A percentile compares a stretch with the other conserved stretches of the same genome.
phyloP scores from a whole-genome alignment of 495 filamentous ascomycete genomes.

The Hyaloscypha hepaticicola region DNA sequence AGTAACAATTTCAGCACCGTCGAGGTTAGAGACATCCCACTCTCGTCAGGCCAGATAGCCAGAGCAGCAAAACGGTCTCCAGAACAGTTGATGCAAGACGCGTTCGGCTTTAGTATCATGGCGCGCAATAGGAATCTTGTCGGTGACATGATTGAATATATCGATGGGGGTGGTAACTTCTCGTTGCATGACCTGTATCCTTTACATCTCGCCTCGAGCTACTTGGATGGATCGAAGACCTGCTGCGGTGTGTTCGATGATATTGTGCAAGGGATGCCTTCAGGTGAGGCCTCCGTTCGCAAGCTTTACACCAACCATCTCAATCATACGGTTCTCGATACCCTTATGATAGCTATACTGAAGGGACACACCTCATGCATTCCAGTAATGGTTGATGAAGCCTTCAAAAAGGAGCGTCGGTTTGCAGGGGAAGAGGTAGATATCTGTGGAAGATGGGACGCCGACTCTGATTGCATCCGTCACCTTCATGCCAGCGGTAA shows the following conservation, averaged over 20 bases:
- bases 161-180: neutral
- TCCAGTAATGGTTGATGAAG: slow-evolving; percentile 43
- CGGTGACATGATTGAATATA: slow-evolving; percentile 9
- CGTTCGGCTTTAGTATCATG: slow-evolving; percentile 45
- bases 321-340: slow-evolving; percentile 45
- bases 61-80: slow-evolving; percentile 32
- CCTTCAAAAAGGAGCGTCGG: slow-evolving; percentile 43
- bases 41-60: slow-evolving; percentile 32
- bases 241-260: slow-evolving; percentile 38
- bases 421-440: slow-evolving; percentile 42
- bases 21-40: slow-evolving; percentile 27
- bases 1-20: slow-evolving; percentile 36
- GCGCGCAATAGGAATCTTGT: slow-evolving; percentile 35
- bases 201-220: slow-evolving; percentile 41
- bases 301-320: slow-evolving; percentile 35
- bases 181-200: slow-evolving; percentile 33
- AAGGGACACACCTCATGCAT: slow-evolving; percentile 38
- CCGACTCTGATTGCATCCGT: slow-evolving; percentile 39
- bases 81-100: slow-evolving; percentile 35
- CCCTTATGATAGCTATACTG: slow-evolving; percentile 42
- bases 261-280: slow-evolving; percentile 3
- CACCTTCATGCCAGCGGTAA: slow-evolving; percentile 16
- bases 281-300: slow-evolving; percentile 18
- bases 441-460: slow-evolving; percentile 44
- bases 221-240: slow-evolving; percentile 39